These are phyloP conservation scores for Yamadazyma oceani DNA, from an alignment of 1,139 yeast genomes.

Conservation along the genomic window DNA sequence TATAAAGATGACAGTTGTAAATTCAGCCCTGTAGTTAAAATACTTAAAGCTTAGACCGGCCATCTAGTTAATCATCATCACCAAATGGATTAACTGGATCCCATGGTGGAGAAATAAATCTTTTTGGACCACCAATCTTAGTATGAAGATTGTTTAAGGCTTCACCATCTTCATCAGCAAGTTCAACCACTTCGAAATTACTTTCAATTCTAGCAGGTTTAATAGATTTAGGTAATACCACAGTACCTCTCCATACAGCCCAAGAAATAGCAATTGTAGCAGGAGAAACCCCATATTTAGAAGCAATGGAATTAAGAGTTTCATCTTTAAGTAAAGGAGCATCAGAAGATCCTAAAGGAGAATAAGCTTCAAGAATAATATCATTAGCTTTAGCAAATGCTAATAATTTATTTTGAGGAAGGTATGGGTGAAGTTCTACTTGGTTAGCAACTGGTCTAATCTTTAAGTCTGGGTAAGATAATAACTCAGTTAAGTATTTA, in stretches of 20 bases:
- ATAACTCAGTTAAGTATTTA: slow-evolving; percentile 45
- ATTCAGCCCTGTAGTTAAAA: too few species aligned
- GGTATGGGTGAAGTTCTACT: slow-evolving; percentile 71
- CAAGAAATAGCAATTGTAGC: slow-evolving; percentile 70
- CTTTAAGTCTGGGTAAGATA: slow-evolving; percentile 46
- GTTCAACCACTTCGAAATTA: slow-evolving; percentile 53
- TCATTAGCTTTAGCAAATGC: slow-evolving; percentile 53
- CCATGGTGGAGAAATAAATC: slow-evolving; percentile 3
- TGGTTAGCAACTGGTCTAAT: slow-evolving; percentile 72
- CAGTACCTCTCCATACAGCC: slow-evolving; percentile 69
- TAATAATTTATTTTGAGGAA: slow-evolving; percentile 67
- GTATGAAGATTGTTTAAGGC: slow-evolving; percentile 44
- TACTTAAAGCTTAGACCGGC: not conserved
- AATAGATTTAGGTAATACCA: slow-evolving; percentile 73
- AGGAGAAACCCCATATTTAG: slow-evolving; percentile 52
- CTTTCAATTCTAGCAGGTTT: slow-evolving; percentile 57
- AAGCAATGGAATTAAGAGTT: slow-evolving; percentile 51
- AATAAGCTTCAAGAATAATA: slow-evolving; percentile 70
- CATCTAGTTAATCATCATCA: not conserved
- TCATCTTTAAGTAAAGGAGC: slow-evolving; percentile 62
- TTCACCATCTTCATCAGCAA: slow-evolving; percentile 56
- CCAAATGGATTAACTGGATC: not conserved
- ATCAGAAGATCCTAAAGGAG: slow-evolving; percentile 73
- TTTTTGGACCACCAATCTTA: slow-evolving; percentile 45
- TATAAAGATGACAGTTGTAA: too few species aligned